Percentiles rank a stretch among this genome's conserved stretches.
Conservation (phyloP, 2,329 filamentous ascomycete species). For the Ophiostoma tasmaniense region DNA sequence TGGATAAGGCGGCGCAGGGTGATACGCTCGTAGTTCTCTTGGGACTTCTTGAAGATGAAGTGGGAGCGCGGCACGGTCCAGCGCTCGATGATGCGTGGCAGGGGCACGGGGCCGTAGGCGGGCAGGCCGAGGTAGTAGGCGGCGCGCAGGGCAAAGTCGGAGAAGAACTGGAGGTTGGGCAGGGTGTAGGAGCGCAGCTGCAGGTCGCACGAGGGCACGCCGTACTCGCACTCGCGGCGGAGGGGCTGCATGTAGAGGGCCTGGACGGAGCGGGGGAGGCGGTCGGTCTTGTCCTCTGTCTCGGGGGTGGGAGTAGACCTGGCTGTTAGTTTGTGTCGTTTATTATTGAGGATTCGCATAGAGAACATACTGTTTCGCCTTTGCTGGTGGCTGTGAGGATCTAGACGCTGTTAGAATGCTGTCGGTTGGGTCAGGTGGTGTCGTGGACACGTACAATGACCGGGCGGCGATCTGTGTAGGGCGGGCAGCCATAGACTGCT, state of each 20-base stretch:
- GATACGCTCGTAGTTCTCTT: constrained; percentile 95
- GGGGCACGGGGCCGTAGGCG: constrained; percentile 73
- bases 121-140: constrained; percentile 89
- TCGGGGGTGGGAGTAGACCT: background rate
- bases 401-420: constrained; percentile 1
- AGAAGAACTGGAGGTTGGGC: constrained; percentile 86
- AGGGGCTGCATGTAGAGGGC: constrained; percentile 80
- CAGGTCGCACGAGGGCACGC: constrained; percentile 79
- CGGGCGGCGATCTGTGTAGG: constrained; percentile 15
- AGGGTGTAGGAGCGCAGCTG: constrained; percentile 87
- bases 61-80: constrained; percentile 87
- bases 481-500: constrained; percentile 15
- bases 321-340: background rate
- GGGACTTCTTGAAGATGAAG: constrained; percentile 94
- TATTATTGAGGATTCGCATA: background rate
- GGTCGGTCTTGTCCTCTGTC: constrained; percentile 25
- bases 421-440: background rate
- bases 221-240: constrained; percentile 62
- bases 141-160: constrained; percentile 87
- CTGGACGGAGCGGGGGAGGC: constrained; percentile 71
- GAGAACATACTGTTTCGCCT: background rate
- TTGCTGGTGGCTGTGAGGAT: background rate
- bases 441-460: constrained; percentile 17
- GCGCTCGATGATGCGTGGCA: constrained; percentile 79
- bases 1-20: constrained; percentile 81